phyloP scores from a whole-genome alignment of 805 yeast species.

The Yamadazyma nakazawae region DNA sequence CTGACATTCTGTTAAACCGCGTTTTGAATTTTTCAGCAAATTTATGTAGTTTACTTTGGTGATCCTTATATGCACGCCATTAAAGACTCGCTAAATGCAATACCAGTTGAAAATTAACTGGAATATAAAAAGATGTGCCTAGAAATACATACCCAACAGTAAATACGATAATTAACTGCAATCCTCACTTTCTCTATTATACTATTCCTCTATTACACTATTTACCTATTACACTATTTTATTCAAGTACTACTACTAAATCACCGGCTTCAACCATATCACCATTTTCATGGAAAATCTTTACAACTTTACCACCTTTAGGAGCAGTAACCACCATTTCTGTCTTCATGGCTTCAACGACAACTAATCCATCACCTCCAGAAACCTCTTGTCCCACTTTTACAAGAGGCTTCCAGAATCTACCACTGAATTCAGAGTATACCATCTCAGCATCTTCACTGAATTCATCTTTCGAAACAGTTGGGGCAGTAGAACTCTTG shows the following conservation, averaged over 20 bases:
- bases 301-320: conserved; percentile 64
- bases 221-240: conserved; percentile 4
- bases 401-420: conserved; percentile 92
- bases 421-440: conserved; percentile 93
- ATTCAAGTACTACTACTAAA: conserved; percentile 76
- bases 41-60: not conserved
- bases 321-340: conserved; percentile 88
- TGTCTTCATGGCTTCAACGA: conserved; percentile 98
- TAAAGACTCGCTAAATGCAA: too few species aligned
- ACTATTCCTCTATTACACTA: not conserved
- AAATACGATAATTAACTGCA: too few species aligned
- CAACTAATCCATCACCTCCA: conserved; percentile 75
- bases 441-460: conserved; percentile 80
- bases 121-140: too few species aligned
- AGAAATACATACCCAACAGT: too few species aligned
- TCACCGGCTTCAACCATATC: conserved; percentile 98
- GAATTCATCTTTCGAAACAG: conserved; percentile 50
- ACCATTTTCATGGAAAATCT: conserved; percentile 77
- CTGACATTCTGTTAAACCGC: conserved; percentile 8
- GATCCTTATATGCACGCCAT: not conserved
- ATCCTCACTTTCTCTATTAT: not conserved
- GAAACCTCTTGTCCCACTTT: conserved; percentile 71
- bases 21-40: not conserved
- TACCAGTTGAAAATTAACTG: too few species aligned
- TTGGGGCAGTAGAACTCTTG: conserved; percentile 46